Evolutionary conservation across 495 filamentous ascomycete genomes (phyloP).

Genomic region (Podospora fimiseda): DNA sequence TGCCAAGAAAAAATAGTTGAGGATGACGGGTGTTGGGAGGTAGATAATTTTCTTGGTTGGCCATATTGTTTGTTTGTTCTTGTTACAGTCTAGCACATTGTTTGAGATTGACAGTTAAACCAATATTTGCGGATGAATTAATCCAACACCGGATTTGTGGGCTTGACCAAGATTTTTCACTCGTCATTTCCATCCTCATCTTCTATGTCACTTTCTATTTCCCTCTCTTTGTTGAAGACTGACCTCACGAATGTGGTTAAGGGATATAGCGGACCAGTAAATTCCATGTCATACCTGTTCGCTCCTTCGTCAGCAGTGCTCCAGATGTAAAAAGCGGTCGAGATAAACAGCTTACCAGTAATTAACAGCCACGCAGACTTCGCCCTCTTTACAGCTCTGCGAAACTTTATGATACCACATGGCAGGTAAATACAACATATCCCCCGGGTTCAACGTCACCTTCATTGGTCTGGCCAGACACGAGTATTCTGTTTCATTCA

Average conservation of each 20-base stretch:
- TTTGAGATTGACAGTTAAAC: no score
- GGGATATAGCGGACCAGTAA: constrained; percentile 53
- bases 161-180: neutral
- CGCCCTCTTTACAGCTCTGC: constrained; percentile 55
- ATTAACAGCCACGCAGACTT: constrained; percentile 68
- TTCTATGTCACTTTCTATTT: neutral
- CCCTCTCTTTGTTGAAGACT: constrained; percentile 8
- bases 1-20: constrained; percentile 38
- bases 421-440: constrained; percentile 74
- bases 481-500: constrained; percentile 47
- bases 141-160: no score
- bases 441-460: constrained; percentile 59
- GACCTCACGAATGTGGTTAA: constrained; percentile 47
- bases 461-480: constrained; percentile 47
- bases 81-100: no score
- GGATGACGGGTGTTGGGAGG: neutral
- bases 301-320: neutral
- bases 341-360: constrained; percentile 56
- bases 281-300: constrained; percentile 64
- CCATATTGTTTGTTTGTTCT: no score
- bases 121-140: no score
- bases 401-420: constrained; percentile 70
- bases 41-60: no score
- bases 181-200: neutral
- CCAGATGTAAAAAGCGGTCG: no score